phyloP scores from a whole-genome alignment of 2,329 filamentous ascomycete species.

The Hymenoscyphus occultus region DNA sequence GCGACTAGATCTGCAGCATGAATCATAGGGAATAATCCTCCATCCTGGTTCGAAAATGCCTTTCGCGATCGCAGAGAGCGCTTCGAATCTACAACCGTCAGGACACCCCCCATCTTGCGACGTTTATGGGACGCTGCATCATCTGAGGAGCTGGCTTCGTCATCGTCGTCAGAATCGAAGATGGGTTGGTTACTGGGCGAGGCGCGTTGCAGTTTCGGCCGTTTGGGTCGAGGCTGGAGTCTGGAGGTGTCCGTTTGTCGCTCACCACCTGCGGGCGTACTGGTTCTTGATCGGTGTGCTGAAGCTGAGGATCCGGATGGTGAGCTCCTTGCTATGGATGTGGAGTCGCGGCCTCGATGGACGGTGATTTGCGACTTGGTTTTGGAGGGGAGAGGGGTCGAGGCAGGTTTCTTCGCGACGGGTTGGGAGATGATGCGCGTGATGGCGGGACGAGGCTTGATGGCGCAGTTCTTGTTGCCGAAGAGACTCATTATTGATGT shows the following conservation, averaged over 20 bases:
- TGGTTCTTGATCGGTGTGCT: slow-evolving; percentile 13
- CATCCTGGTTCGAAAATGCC: slow-evolving; percentile 29
- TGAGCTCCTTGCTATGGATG: background rate
- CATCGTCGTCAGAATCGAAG: slow-evolving; percentile 20
- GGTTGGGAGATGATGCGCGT: slow-evolving; percentile 16
- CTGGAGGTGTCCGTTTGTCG: background rate
- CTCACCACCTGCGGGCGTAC: slow-evolving; percentile 13
- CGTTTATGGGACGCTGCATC: slow-evolving; percentile 21
- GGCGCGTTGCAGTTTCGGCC: slow-evolving; percentile 21
- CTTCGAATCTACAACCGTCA: slow-evolving; percentile 24
- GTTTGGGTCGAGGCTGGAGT: slow-evolving; percentile 19
- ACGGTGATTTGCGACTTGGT: slow-evolving; percentile 2
- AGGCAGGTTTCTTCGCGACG: slow-evolving; percentile 13
- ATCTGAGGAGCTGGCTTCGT: slow-evolving; percentile 14
- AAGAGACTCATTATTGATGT: slow-evolving; percentile 9
- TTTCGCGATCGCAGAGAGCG: slow-evolving; percentile 29
- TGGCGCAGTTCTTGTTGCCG: slow-evolving; percentile 16
- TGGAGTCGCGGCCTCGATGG: slow-evolving; percentile 3
- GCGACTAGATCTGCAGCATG: slow-evolving; percentile 58
- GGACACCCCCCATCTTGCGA: slow-evolving; percentile 19
- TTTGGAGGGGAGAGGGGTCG: slow-evolving; percentile 19
- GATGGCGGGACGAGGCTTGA: slow-evolving; percentile 18
- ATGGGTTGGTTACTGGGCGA: slow-evolving; percentile 24
- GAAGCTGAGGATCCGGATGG: slow-evolving; percentile 12
- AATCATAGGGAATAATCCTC: slow-evolving; percentile 42